These are phyloP conservation scores for Penicillium sp. DNA, from an alignment of 2,329 filamentous ascomycete genomes.

Conservation along the genomic window DNA sequence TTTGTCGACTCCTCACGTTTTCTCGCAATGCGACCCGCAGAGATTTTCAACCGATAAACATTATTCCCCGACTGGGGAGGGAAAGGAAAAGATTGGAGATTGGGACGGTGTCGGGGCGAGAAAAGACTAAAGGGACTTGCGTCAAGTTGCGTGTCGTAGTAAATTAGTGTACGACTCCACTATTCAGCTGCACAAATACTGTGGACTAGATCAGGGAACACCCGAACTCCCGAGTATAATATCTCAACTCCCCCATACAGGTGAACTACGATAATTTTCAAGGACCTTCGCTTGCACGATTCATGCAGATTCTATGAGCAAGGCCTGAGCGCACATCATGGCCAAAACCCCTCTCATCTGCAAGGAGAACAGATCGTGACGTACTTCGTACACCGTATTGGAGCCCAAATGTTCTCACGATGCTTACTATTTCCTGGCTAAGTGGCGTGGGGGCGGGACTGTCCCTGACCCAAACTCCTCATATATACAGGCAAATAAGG, in stretches of 20 bases:
- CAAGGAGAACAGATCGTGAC: conserved; percentile 8
- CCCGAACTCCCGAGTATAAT: neutral
- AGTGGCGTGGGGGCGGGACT: neutral
- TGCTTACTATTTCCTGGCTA: neutral
- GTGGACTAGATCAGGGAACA: neutral
- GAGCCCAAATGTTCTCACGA: neutral
- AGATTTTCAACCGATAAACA: conserved; percentile 18
- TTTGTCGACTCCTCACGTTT: neutral
- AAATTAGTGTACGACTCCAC: conserved; percentile 15
- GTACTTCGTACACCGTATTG: neutral
- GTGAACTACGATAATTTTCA: neutral
- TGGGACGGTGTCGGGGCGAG: conserved; percentile 7
- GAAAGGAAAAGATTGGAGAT: conserved; percentile 1
- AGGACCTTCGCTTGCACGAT: neutral
- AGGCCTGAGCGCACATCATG: neutral
- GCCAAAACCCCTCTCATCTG: conserved; percentile 1
- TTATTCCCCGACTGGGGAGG: conserved; percentile 3
- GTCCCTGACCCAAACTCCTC: conserved; percentile 4
- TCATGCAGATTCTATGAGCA: neutral
- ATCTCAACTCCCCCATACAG: neutral
- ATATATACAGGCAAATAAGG: neutral
- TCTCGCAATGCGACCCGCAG: neutral
- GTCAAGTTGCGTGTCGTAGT: conserved; percentile 10
- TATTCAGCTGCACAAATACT: conserved; percentile 8
- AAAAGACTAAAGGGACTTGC: conserved; percentile 11